Percentiles rank a stretch among this genome's conserved stretches.
Evolutionary conservation across 2,329 filamentous ascomycete species (phyloP).

Genomic region (Cladosporium halotolerans): DNA sequence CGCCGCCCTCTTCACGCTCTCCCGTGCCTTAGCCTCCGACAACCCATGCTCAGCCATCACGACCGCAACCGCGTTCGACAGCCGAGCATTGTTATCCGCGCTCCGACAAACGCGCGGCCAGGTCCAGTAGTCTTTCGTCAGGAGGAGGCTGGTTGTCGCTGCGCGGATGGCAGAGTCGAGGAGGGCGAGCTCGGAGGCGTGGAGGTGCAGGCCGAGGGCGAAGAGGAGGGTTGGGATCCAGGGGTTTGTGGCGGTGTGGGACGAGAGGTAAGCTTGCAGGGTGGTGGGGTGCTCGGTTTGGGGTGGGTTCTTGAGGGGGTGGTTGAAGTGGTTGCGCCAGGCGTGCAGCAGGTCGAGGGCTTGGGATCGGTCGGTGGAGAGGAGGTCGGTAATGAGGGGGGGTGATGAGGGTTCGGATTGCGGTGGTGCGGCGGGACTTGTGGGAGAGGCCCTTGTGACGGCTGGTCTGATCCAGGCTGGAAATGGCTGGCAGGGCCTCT

Average conservation of each 20-base stretch:
- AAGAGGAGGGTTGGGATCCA: not conserved
- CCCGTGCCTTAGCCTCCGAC: not conserved
- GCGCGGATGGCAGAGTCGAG: not conserved
- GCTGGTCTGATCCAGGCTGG: not conserved
- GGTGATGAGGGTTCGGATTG: not conserved
- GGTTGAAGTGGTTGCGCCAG: not conserved
- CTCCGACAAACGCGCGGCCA: not conserved
- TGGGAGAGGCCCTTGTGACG: not conserved
- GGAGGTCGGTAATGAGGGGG: not conserved
- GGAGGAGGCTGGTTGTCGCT: not conserved
- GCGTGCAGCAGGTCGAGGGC: not conserved
- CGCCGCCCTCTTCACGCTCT: not conserved
- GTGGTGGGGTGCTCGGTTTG: not conserved
- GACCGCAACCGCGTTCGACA: not conserved
- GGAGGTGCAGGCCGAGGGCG: constrained; percentile 1
- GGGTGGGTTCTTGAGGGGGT: not conserved
- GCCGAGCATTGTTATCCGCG: not conserved
- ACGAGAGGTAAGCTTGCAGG: not conserved
- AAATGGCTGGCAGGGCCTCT: not conserved
- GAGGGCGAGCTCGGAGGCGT: not conserved
- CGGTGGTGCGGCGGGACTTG: not conserved
- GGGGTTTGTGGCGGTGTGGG: not conserved
- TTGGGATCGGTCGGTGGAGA: not conserved
- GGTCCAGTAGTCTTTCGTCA: constrained; percentile 4
- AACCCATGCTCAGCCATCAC: not conserved